These are phyloP conservation scores for Zizania latifolia DNA, from an alignment of 176 grass and related monocot genomes.

Conservation along the genomic window DNA sequence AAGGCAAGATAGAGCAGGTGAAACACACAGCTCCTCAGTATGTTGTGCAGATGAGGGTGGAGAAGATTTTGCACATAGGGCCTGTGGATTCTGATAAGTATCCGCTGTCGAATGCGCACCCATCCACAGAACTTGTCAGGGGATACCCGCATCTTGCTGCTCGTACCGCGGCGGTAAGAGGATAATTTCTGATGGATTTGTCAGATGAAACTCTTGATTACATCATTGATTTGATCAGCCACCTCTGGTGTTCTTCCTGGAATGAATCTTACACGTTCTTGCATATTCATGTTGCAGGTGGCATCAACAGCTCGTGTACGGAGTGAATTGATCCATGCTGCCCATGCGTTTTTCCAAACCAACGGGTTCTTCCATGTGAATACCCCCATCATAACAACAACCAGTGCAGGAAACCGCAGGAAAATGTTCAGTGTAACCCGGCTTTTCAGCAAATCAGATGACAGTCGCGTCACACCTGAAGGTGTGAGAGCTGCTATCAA, in stretches of 20 bases:
- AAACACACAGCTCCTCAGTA: conserved; percentile 6
- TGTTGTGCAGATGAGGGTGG: conserved; percentile 44
- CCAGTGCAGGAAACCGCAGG: background rate
- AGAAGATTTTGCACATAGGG: conserved; percentile 55
- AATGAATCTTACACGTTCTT: background rate
- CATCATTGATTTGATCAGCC: background rate
- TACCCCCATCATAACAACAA: conserved; percentile 52
- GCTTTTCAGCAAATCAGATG: conserved; percentile 12
- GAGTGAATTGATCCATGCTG: conserved; percentile 30
- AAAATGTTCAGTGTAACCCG: conserved; percentile 39
- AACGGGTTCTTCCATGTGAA: conserved; percentile 60
- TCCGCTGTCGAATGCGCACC: conserved; percentile 26
- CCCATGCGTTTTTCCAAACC: conserved; percentile 51
- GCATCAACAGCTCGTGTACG: conserved; percentile 50
- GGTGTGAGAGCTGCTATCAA: conserved; percentile 36
- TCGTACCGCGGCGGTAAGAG: conserved; percentile 41
- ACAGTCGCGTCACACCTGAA: conserved; percentile 31
- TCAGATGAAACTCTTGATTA: background rate
- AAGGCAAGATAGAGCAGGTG: conserved; percentile 43
- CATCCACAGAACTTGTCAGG: conserved; percentile 38
- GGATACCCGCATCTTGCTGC: conserved; percentile 36
- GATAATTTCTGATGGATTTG: background rate
- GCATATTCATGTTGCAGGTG: conserved; percentile 26
- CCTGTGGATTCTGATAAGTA: conserved; percentile 38
- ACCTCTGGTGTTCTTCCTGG: background rate